phyloP scores from a whole-genome alignment of 768 basidiomycete species.

The Russula ochroleuca region DNA sequence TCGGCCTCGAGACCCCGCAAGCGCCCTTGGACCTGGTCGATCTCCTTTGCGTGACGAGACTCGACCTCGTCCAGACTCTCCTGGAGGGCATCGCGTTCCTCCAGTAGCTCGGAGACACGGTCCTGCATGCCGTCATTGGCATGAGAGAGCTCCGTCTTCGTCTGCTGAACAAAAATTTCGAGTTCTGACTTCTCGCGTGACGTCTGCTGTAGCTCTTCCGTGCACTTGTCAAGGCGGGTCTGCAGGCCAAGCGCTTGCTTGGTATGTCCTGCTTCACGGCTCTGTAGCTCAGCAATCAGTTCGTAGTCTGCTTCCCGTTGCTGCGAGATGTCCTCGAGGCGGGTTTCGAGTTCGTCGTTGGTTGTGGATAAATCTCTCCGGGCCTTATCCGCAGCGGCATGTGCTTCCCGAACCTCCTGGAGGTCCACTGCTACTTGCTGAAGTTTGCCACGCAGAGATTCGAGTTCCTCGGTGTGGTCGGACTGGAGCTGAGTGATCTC shows the following conservation, averaged over 20 bases:
- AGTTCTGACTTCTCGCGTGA: conserved; percentile 16
- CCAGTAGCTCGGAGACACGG: conserved; percentile 18
- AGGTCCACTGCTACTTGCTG: conserved; percentile 26
- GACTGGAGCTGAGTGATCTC: conserved; percentile 22
- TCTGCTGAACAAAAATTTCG: conserved; percentile 13
- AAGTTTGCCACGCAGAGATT: conserved; percentile 28
- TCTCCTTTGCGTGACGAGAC: conserved; percentile 27
- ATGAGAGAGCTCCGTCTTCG: conserved; percentile 1
- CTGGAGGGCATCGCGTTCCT: conserved; percentile 35
- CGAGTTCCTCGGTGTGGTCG: conserved; percentile 26
- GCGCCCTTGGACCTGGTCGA: conserved; percentile 21
- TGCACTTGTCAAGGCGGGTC: conserved; percentile 7
- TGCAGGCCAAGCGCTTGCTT: conserved; percentile 13
- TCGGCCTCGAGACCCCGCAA: conserved; percentile 20
- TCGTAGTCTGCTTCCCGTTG: conserved; percentile 12
- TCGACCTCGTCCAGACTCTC: conserved; percentile 30
- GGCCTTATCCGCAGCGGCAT: conserved; percentile 36
- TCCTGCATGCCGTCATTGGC: conserved; percentile 6
- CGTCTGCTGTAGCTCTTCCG: conserved; percentile 14
- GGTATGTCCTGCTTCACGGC: conserved; percentile 1
- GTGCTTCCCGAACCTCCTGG: conserved; percentile 22
- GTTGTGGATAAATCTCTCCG: conserved; percentile 22
- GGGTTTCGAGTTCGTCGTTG: conserved; percentile 23
- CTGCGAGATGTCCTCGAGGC: conserved; percentile 8
- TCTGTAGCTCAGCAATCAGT: conserved; percentile 7